Evolutionary conservation across 495 filamentous ascomycete genomes (phyloP).

Genomic region (Astrothelium macrocarpum): DNA sequence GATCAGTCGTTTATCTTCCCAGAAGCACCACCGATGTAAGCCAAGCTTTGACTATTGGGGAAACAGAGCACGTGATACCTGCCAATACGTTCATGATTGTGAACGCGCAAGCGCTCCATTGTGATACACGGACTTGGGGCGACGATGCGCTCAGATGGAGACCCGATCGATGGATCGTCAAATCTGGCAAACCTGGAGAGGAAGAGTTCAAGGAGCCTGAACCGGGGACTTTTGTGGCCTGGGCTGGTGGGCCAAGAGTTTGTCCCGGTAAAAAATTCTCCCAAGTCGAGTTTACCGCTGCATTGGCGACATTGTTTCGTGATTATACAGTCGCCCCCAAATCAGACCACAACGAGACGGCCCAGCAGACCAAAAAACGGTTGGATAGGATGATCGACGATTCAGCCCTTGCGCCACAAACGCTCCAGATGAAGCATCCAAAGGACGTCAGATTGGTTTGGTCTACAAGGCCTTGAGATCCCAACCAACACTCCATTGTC

Average conservation of each 20-base stretch:
- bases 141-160: background rate
- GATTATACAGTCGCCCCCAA: conserved; percentile 12
- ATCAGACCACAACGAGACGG: background rate
- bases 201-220: conserved; percentile 9
- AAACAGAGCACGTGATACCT: background rate
- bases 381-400: background rate
- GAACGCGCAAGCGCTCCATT: conserved; percentile 14
- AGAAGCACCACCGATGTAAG: conserved; percentile 6
- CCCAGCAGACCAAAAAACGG: background rate
- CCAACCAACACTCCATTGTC: no score
- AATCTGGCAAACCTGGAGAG: background rate
- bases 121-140: background rate
- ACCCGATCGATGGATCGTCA: conserved; percentile 17
- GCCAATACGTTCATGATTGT: conserved; percentile 1
- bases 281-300: conserved; percentile 18
- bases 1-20: conserved; percentile 11
- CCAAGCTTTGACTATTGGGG: conserved; percentile 11
- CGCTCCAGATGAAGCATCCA: background rate
- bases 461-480: background rate
- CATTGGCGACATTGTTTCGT: conserved; percentile 1
- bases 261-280: conserved; percentile 21
- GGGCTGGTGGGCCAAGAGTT: conserved; percentile 16
- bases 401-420: background rate
- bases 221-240: conserved; percentile 8
- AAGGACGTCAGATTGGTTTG: background rate